Evolutionary conservation across 805 yeast species (phyloP).

Genomic region (Candida nemodendra): DNA sequence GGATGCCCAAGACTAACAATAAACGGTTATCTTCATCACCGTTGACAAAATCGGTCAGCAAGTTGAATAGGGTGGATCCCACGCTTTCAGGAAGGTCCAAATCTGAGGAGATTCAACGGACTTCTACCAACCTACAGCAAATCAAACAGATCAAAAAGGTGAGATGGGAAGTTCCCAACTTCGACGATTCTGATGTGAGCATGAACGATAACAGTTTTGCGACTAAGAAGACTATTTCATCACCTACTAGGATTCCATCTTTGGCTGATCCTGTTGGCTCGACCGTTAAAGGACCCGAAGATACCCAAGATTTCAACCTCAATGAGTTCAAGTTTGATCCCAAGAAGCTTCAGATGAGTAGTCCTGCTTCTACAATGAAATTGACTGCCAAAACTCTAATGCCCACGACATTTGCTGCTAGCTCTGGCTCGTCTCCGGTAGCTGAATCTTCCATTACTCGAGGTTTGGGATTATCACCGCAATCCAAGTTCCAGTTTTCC

Average conservation of each 20-base stretch:
- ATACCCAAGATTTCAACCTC: not conserved
- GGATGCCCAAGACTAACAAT: not conserved
- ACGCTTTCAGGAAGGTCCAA: not conserved
- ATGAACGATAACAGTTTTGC: constrained; percentile 13
- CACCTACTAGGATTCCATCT: constrained; percentile 9
- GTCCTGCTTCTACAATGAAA: constrained; percentile 5
- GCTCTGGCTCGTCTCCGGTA: constrained; percentile 5
- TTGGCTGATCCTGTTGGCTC: constrained; percentile 2
- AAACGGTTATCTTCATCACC: constrained; percentile 28
- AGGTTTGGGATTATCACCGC: constrained; percentile 11
- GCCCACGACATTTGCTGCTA: constrained; percentile 7
- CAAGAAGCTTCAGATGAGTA: constrained; percentile 1
- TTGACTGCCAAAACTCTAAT: constrained; percentile 16
- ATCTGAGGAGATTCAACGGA: constrained; percentile 1
- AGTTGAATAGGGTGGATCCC: constrained; percentile 16
- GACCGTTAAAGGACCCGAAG: not conserved
- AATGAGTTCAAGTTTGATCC: constrained; percentile 8
- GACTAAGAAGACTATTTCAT: constrained; percentile 8
- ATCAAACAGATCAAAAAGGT: constrained; percentile 39
- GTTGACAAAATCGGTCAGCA: constrained; percentile 17
- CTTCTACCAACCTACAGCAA: constrained; percentile 4
- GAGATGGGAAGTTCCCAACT: constrained; percentile 43
- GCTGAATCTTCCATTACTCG: constrained; percentile 8
- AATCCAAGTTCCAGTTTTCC: constrained; percentile 13
- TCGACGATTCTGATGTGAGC: constrained; percentile 19